Percentiles rank a stretch among this genome's conserved stretches.
Conservation (phyloP, 306 rosid genomes). For the Prunus salicina region DNA sequence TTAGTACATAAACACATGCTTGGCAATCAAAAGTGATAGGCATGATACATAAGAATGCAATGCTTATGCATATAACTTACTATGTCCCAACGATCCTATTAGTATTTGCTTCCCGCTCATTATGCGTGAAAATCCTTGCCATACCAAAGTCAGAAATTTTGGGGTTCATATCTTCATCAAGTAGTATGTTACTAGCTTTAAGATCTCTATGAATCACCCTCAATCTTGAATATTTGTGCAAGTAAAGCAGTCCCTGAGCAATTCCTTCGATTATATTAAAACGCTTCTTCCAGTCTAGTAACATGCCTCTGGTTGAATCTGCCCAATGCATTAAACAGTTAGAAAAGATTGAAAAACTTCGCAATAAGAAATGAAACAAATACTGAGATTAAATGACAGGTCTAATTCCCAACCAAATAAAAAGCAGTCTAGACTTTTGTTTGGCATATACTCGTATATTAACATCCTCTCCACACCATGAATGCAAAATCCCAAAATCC, state of each 20-base stretch:
- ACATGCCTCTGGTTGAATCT: background rate
- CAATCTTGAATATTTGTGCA: slow-evolving; percentile 3
- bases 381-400: background rate
- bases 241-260: background rate
- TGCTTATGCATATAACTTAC: background rate
- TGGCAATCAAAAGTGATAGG: background rate
- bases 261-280: slow-evolving; percentile 9
- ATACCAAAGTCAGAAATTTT: slow-evolving; percentile 10
- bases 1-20: too few species aligned
- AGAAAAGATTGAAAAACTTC: background rate
- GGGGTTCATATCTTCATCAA: slow-evolving; percentile 5
- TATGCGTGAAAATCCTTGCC: background rate
- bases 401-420: background rate
- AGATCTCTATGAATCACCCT: slow-evolving; percentile 11
- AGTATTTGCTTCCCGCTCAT: background rate
- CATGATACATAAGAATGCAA: background rate
- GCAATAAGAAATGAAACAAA: background rate
- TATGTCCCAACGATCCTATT: slow-evolving; percentile 6
- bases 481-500: slow-evolving; percentile 5
- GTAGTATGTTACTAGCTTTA: slow-evolving; percentile 11
- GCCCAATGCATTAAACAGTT: background rate
- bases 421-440: background rate
- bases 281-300: slow-evolving; percentile 1
- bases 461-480: slow-evolving; percentile 4
- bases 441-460: slow-evolving; percentile 5